Base-by-base conservation (phyloP, 1,284 basidiomycete species). In the Leccinum pachyderme region DNA sequence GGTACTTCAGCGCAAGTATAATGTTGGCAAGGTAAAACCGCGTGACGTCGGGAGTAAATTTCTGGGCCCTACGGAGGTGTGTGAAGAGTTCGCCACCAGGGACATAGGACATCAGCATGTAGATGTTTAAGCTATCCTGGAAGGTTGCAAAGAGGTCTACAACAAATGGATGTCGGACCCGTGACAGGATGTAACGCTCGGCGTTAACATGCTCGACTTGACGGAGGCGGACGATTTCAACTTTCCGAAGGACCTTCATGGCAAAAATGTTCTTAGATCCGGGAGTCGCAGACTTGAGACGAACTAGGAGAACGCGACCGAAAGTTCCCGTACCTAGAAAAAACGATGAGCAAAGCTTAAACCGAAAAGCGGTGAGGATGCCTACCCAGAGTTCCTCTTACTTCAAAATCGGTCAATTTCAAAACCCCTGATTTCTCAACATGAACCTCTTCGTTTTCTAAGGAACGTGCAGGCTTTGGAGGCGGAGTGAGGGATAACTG, bases 181-280 rank as follows among this genome's bases (percentile, higher is more conserved):
- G 83, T 32, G 94, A 95, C 45, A 99, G 83, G 72, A 99, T 98
- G 69, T 94, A 92, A 33, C 96, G 84, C 72, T 99, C 96, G 11
- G 95, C 95, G 68, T 98, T 98, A 58, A 98, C 96, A 74, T 99
- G 96, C 69, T 98, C 96, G 55, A 98, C 93, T 72, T 99, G 96
- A 65, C 96, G 93, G 70, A 98, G 89, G 59, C 90, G 87, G 61
- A 98, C 93, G 56, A 99, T 92, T 65, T 98, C 93, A 28, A 89
- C 87, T 75, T 98, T 98, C 65, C 85, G 86, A 47, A 97, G 81
- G 4, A 97, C 90, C 72, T 98, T 98, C 82, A 98, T 83, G 12
- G 95, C 95, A 68, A 94, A 98, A 70, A 89, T 87, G 54, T 77
- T 84, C 59, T 81, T 78, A 5, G 77, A 67, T 44, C 75, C 78